Evolutionary conservation across 768 basidiomycete species (phyloP).

Genomic region (Suillus placidus): DNA sequence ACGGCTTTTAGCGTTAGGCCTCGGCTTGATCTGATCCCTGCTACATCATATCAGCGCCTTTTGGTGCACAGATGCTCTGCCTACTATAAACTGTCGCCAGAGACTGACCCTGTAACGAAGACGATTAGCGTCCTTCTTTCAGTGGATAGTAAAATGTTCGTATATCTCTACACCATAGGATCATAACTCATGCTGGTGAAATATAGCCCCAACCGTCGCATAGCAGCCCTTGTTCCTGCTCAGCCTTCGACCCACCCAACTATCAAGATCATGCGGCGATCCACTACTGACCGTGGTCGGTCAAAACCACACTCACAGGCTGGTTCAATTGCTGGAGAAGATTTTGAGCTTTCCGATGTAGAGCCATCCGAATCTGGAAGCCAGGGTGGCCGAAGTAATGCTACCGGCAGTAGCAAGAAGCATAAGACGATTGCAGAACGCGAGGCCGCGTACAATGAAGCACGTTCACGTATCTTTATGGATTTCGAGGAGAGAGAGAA

Average conservation of each 20-base stretch:
- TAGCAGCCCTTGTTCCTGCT: conserved; percentile 77
- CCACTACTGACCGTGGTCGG: conserved; percentile 52
- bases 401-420: conserved; percentile 65
- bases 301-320: conserved; percentile 69
- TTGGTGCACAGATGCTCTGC: conserved; percentile 85
- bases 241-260: conserved; percentile 72
- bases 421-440: conserved; percentile 82
- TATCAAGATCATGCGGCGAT: conserved; percentile 86
- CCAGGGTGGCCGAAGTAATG: conserved; percentile 66
- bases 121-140: conserved; percentile 59
- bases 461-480: conserved; percentile 85
- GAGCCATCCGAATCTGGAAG: conserved; percentile 85
- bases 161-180: conserved; percentile 13
- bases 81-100: conserved; percentile 76
- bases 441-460: conserved; percentile 88
- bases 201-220: conserved; percentile 64
- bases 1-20: conserved; percentile 42
- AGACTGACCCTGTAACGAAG: conserved; percentile 67
- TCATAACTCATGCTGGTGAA: conserved; percentile 19
- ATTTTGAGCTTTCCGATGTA: conserved; percentile 74
- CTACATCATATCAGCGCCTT: conserved; percentile 82
- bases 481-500: conserved; percentile 72
- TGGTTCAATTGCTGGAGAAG: conserved; percentile 73
- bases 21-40: conserved; percentile 66
- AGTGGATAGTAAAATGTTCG: conserved; percentile 77